Conservation (phyloP, 2,329 filamentous ascomycete species). For the Westerdykella aurantiaca region DNA sequence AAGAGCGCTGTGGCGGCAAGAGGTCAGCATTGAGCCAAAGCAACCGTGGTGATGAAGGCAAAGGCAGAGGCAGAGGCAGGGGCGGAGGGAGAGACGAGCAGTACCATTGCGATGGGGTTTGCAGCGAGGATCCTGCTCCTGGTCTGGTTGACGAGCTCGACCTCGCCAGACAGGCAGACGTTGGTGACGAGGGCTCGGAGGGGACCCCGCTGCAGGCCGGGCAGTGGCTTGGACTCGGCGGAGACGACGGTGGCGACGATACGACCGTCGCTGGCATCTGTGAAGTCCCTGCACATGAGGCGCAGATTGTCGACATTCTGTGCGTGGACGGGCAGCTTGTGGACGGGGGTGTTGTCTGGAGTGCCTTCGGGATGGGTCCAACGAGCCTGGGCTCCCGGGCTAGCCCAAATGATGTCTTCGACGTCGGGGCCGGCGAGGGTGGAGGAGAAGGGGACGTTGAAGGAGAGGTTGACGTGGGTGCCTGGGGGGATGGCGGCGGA, state of each 20-base stretch:
- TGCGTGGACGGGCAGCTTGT: constrained; percentile 86
- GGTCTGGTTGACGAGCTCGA: constrained; percentile 83
- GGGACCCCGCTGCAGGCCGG: constrained; percentile 47
- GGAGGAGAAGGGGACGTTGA: constrained; percentile 94
- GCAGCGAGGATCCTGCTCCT: constrained; percentile 85
- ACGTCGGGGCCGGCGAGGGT: constrained; percentile 87
- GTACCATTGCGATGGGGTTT: constrained; percentile 86
- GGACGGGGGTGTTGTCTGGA: constrained; percentile 74
- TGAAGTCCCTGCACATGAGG: constrained; percentile 75
- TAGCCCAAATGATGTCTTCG: constrained; percentile 92
- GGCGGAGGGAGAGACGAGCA: constrained; percentile 26
- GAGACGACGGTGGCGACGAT: constrained; percentile 80
- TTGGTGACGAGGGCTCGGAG: constrained; percentile 60
- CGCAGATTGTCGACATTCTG: constrained; percentile 77
- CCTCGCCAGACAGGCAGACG: constrained; percentile 82
- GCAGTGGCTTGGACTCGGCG: constrained; percentile 63
- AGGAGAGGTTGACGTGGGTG: constrained; percentile 81
- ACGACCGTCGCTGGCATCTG: constrained; percentile 56
- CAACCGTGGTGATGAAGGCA: constrained; percentile 1
- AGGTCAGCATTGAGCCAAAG: constrained; percentile 19
- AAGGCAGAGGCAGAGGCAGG: too few species aligned
- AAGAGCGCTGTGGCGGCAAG: constrained; percentile 63
- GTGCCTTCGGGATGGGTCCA: constrained; percentile 92
- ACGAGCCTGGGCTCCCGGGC: constrained; percentile 74
- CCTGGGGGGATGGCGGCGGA: constrained; percentile 64